Evolutionary conservation across 305 asterid species (phyloP), one percentile per base, ranked within the genome.

Genomic region (Fraxinus latifolia): DNA sequence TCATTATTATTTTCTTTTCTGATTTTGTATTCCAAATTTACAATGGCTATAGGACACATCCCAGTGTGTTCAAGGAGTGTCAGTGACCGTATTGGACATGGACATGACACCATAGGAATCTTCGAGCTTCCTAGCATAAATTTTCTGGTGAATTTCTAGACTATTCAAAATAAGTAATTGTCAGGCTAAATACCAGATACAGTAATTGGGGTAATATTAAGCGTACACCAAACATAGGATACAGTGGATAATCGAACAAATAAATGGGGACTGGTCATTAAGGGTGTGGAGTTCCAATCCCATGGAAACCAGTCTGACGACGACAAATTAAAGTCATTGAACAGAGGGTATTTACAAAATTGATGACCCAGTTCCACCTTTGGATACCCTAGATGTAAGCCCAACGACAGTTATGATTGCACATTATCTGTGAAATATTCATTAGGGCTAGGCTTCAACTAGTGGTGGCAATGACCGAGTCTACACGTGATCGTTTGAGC

Each of bases 141-240:
- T 67, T 67, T 67, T 76, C 77, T 82, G 80, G 53, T 23, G 25
- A 82, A 75, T 32, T 15, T 34, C 42, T 65, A 74, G 15, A 36
- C 53, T 77, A 55, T 73, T 29, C 62, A 53, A 3, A 53, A 50
- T 34, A 31, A 32, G 31, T 62, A 42, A 29, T 74, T 79, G 50
- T 60, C 78, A 17, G 31, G 68, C 67, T 36, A 25, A 50, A 77
- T 67, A 42, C 76, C 32, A 67, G 83, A 78, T 33, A 77, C 44
- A 71, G 74, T 39, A 29, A 25, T 58, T 37, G 82, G 73, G 71
- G 70, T 82, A 67, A 62, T 21, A 9, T 76, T 67, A 78, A 29
- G 68, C 42, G 36, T 78, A 75, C 36, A 47, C 36, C 78, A 62
- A 15, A 14, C 8, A 76, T 58, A 33, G 33, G 47, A 39, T 14